Conservation (phyloP, 805 yeast genomes). For the Cyberlindnera maritima region DNA sequence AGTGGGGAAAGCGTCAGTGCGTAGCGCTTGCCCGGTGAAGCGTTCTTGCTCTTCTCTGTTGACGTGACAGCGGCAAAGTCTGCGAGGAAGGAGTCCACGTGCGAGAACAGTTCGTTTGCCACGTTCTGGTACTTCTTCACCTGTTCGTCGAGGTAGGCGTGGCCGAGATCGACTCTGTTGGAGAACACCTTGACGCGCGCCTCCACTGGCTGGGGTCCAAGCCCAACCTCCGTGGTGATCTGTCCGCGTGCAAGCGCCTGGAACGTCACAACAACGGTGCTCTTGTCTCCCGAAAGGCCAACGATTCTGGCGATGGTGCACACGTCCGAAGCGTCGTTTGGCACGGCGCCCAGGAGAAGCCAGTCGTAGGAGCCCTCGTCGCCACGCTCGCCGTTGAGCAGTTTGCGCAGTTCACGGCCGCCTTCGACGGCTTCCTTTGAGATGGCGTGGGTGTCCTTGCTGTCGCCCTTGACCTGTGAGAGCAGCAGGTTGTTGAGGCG, state of each 20-base stretch:
- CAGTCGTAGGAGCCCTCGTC: conserved; percentile 26
- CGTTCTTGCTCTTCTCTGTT: conserved; percentile 18
- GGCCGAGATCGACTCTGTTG: conserved; percentile 19
- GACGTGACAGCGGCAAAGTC: conserved; percentile 34
- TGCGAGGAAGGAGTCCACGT: conserved; percentile 35
- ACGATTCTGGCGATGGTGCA: conserved; percentile 41
- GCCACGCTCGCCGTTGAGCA: conserved; percentile 21
- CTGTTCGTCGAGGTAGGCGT: conserved; percentile 7
- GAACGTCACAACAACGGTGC: conserved; percentile 43
- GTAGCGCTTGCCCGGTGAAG: conserved; percentile 21
- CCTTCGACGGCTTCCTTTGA: conserved; percentile 18
- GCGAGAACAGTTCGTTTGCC: conserved; percentile 15
- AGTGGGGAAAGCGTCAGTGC: conserved; percentile 56
- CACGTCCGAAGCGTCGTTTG: conserved; percentile 30
- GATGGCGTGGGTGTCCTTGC: neutral
- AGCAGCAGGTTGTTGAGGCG: conserved; percentile 24
- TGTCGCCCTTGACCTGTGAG: conserved; percentile 7
- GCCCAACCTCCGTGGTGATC: conserved; percentile 25
- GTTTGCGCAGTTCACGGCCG: conserved; percentile 19
- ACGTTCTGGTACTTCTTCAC: conserved; percentile 15
- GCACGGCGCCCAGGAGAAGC: conserved; percentile 25
- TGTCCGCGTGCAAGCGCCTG: conserved; percentile 49
- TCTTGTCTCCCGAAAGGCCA: conserved; percentile 42
- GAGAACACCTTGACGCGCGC: conserved; percentile 14
- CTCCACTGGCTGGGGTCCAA: conserved; percentile 12